Conservation (phyloP, 768 basidiomycete genomes). For the Vararia minispora region DNA sequence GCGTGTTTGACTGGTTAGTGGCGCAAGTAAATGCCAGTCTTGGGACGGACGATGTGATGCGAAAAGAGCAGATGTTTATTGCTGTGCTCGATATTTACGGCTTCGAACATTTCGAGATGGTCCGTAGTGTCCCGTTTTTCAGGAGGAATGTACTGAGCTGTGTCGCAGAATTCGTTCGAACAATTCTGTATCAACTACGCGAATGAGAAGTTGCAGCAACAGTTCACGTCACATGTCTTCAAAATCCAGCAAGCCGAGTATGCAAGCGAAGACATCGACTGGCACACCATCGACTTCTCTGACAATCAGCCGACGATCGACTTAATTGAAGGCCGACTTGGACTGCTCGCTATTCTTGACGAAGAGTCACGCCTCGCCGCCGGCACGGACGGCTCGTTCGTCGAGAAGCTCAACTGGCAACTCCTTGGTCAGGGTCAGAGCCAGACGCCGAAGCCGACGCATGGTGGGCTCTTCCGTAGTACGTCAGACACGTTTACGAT, state of each 20-base stretch:
- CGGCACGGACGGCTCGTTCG: slow-evolving; percentile 86
- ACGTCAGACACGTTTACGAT: slow-evolving; percentile 98
- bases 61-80: slow-evolving; percentile 92
- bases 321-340: slow-evolving; percentile 92
- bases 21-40: slow-evolving; percentile 93
- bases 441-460: slow-evolving; percentile 88
- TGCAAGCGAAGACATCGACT: slow-evolving; percentile 93
- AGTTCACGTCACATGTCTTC: slow-evolving; percentile 99
- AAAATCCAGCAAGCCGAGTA: slow-evolving; percentile 99
- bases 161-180: slow-evolving; percentile 67
- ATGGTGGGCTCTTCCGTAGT: slow-evolving; percentile 91
- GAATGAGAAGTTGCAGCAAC: slow-evolving; percentile 94
- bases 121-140: slow-evolving; percentile 15
- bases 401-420: slow-evolving; percentile 85
- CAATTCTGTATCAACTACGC: slow-evolving; percentile 99
- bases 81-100: slow-evolving; percentile 97
- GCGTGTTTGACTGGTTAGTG: slow-evolving; percentile 95
- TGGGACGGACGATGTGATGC: slow-evolving; percentile 79
- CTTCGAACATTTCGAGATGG: slow-evolving; percentile 93
- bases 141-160: not conserved
- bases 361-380: slow-evolving; percentile 94
- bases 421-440: slow-evolving; percentile 77
- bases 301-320: slow-evolving; percentile 99
- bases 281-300: slow-evolving; percentile 98
- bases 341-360: slow-evolving; percentile 88